These are phyloP conservation scores for Kuraishia borneana DNA, from an alignment of 805 yeast genomes.

Conservation along the genomic window DNA sequence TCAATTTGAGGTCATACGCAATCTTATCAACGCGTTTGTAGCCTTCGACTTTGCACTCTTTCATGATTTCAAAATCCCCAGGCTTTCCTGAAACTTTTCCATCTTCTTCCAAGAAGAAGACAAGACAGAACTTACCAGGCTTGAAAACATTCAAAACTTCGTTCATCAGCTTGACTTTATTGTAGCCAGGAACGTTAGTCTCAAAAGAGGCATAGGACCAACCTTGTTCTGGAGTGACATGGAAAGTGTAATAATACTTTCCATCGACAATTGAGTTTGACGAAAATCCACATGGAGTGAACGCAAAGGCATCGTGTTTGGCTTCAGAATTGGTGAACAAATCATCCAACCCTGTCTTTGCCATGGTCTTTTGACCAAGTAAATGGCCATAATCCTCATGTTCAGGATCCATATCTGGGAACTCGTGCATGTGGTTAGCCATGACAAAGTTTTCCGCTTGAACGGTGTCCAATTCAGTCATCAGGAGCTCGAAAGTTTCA, in stretches of 20 bases:
- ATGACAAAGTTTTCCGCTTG: constrained; percentile 44
- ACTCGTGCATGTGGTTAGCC: constrained; percentile 17
- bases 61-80: constrained; percentile 21
- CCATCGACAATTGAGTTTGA: constrained; percentile 67
- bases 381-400: constrained; percentile 69
- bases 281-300: constrained; percentile 91
- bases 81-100: not conserved
- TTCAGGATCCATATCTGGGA: constrained; percentile 32
- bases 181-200: constrained; percentile 55
- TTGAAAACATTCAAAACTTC: constrained; percentile 54
- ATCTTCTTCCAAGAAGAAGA: constrained; percentile 8
- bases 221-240: constrained; percentile 87
- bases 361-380: constrained; percentile 61
- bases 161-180: constrained; percentile 43
- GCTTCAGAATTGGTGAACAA: constrained; percentile 28
- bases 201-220: constrained; percentile 97
- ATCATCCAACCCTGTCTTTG: constrained; percentile 47
- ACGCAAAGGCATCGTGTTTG: constrained; percentile 79
- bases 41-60: constrained; percentile 23
- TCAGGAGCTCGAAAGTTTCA: constrained; percentile 79
- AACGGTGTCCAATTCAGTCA: constrained; percentile 68
- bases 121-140: constrained; percentile 64
- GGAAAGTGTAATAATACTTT: constrained; percentile 63
- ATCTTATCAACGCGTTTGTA: constrained; percentile 59
- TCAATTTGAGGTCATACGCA: constrained; percentile 58